Evolutionary conservation across 169 alveolate genomes (phyloP).

Genomic region (Plasmodium yoelii): DNA sequence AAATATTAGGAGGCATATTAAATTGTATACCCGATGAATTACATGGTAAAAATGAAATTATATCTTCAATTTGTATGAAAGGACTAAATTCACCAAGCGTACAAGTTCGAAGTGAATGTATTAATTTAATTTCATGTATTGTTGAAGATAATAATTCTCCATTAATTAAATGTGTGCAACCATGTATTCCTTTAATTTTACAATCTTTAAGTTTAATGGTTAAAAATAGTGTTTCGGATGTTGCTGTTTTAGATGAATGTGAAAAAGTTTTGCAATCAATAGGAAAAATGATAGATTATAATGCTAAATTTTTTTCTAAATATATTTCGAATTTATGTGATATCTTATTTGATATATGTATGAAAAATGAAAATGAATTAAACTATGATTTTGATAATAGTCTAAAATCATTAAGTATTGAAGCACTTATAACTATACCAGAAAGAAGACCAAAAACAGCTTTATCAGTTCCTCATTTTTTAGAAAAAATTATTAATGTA

Average conservation of each 20-base stretch:
- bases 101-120: slow-evolving; percentile 82
- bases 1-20: slow-evolving; percentile 83
- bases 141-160: slow-evolving; percentile 79
- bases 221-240: slow-evolving; percentile 76
- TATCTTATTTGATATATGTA: slow-evolving; percentile 77
- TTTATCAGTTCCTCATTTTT: slow-evolving; percentile 84
- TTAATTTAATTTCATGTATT: slow-evolving; percentile 79
- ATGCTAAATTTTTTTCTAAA: slow-evolving; percentile 80
- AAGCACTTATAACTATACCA: slow-evolving; percentile 83
- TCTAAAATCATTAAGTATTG: slow-evolving; percentile 83
- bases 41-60: slow-evolving; percentile 70
- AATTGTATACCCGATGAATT: slow-evolving; percentile 77
- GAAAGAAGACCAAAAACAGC: slow-evolving; percentile 87
- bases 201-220: slow-evolving; percentile 81
- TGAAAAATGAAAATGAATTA: slow-evolving; percentile 77
- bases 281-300: slow-evolving; percentile 83
- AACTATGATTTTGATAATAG: slow-evolving; percentile 81
- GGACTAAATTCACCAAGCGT: slow-evolving; percentile 78
- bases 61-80: slow-evolving; percentile 78
- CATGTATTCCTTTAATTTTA: slow-evolving; percentile 80
- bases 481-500: slow-evolving; percentile 79
- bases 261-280: slow-evolving; percentile 83
- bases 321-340: slow-evolving; percentile 79
- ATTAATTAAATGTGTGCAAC: slow-evolving; percentile 77
- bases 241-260: slow-evolving; percentile 81